Percentiles rank a stretch among this genome's conserved stretches.
Conservation (phyloP, 2,329 filamentous ascomycete genomes). For the Ophiostoma quercus region DNA sequence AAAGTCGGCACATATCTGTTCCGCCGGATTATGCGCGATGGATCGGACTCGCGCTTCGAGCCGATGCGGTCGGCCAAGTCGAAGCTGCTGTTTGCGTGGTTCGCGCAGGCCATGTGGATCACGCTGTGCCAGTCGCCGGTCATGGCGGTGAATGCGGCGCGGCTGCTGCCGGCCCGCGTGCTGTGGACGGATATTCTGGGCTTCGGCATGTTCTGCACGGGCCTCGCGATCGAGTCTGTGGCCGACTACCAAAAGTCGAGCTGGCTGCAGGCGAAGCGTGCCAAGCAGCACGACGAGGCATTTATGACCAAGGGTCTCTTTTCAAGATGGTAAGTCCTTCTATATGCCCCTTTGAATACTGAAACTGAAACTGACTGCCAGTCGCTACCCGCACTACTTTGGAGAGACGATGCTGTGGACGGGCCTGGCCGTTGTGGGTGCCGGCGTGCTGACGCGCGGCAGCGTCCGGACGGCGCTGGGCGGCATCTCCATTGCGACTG, state of each 20-base stretch:
- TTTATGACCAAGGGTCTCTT: conserved; percentile 62
- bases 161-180: neutral
- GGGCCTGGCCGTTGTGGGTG: conserved; percentile 56
- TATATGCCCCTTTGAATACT: no score
- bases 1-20: conserved; percentile 48
- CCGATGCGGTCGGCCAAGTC: conserved; percentile 36
- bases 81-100: conserved; percentile 38
- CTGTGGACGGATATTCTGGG: neutral
- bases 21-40: conserved; percentile 53
- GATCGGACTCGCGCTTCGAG: conserved; percentile 51
- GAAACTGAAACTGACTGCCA: conserved; percentile 28
- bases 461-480: conserved; percentile 36
- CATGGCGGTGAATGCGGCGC: conserved; percentile 53
- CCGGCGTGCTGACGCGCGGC: conserved; percentile 55
- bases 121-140: conserved; percentile 62
- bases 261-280: conserved; percentile 57
- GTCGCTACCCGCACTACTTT: conserved; percentile 65
- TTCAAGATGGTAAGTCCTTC: conserved; percentile 36
- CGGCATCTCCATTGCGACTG: neutral
- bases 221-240: conserved; percentile 54
- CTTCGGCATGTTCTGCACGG: conserved; percentile 49
- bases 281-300: conserved; percentile 61
- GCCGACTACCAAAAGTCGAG: conserved; percentile 60
- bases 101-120: conserved; percentile 62
- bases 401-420: conserved; percentile 67